Conservation (phyloP, 2,329 filamentous ascomycete genomes). For the Aquanectria penicillioides region DNA sequence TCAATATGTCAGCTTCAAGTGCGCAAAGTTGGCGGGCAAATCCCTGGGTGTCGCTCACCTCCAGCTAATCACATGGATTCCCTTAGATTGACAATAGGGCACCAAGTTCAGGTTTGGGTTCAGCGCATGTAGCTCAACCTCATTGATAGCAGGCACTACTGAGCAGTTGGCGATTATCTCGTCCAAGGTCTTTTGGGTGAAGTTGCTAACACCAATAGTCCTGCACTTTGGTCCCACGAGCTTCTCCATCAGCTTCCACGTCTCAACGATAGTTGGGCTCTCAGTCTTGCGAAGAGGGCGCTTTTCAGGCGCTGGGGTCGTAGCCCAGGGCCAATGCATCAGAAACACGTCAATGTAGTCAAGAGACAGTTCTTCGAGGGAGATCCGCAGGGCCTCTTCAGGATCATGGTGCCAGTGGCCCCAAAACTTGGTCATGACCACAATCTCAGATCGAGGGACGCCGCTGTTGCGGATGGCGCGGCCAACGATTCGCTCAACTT, state of each 20-base stretch:
- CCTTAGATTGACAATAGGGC: slow-evolving; percentile 5
- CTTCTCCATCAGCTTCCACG: slow-evolving; percentile 21
- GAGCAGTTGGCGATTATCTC: not conserved
- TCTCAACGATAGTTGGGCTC: slow-evolving; percentile 39
- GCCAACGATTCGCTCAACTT: slow-evolving; percentile 43
- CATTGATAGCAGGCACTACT: slow-evolving; percentile 12
- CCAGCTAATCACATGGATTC: slow-evolving; percentile 19
- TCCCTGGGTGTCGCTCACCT: not conserved
- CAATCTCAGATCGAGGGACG: slow-evolving; percentile 47
- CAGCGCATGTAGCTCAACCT: slow-evolving; percentile 14
- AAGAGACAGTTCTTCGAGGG: slow-evolving; percentile 40
- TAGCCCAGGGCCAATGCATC: slow-evolving; percentile 44
- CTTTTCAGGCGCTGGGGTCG: slow-evolving; percentile 33
- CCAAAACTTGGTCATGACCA: slow-evolving; percentile 46
- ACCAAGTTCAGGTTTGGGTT: slow-evolving; percentile 11
- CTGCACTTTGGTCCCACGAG: slow-evolving; percentile 11
- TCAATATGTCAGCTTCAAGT: not conserved
- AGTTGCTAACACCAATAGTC: slow-evolving; percentile 18
- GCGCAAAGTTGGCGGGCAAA: not conserved
- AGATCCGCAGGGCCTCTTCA: slow-evolving; percentile 39
- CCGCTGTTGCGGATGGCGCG: slow-evolving; percentile 45
- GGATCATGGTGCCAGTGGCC: slow-evolving; percentile 44
- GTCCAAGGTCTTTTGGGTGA: slow-evolving; percentile 13
- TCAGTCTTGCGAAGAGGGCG: slow-evolving; percentile 33
- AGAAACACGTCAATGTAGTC: slow-evolving; percentile 47